These are phyloP conservation scores for Trichosporon sp. DNA, from an alignment of 1,284 basidiomycete genomes.

Conservation along the genomic window DNA sequence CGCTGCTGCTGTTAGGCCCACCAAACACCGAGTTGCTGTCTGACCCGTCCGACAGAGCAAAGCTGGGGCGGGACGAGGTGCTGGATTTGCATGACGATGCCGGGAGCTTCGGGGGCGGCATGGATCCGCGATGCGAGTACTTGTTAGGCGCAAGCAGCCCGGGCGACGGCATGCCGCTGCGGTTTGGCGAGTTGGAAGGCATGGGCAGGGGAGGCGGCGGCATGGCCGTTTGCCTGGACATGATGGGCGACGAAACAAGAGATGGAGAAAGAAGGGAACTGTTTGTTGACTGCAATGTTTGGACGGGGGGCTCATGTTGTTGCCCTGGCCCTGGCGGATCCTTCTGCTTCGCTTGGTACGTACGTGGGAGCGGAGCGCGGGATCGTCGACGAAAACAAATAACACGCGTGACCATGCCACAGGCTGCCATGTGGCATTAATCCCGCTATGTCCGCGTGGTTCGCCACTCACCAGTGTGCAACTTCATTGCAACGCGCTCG, in stretches of 20 bases:
- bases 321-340: conserved; percentile 3
- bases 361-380: not conserved
- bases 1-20: conserved; percentile 2
- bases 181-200: not conserved
- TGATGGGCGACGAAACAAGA: not conserved
- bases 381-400: conserved; percentile 2
- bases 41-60: conserved; percentile 7
- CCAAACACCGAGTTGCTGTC: not conserved
- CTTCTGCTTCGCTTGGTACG: not conserved
- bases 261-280: conserved; percentile 2
- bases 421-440: not conserved
- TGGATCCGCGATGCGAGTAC: conserved; percentile 3
- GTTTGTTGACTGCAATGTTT: conserved; percentile 1
- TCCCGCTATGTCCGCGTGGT: not conserved
- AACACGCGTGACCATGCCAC: not conserved
- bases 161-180: not conserved
- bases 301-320: not conserved
- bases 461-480: not conserved
- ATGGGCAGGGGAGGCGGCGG: not conserved
- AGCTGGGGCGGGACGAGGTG: conserved; percentile 11
- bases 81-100: conserved; percentile 11
- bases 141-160: not conserved
- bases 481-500: not conserved
- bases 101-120: conserved; percentile 17
- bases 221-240: conserved; percentile 3